Evolutionary conservation across 257 asterid genomes (phyloP).

Genomic region (Scutellaria baicalensis): DNA sequence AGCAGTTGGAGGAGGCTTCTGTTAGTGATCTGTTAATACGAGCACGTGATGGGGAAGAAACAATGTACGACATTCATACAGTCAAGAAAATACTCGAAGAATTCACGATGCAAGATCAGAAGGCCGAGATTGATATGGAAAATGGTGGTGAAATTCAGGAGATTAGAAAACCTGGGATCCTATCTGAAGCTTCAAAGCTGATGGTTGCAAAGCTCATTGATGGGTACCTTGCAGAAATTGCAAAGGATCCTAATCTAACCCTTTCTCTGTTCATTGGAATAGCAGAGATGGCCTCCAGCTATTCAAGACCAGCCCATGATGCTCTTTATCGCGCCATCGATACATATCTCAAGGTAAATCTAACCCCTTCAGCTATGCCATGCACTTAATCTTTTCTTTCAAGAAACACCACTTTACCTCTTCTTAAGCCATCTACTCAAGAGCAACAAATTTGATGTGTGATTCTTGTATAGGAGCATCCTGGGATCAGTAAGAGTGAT

Average conservation of each 20-base stretch:
- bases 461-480: conserved; percentile 53
- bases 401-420: too few relatives aligned
- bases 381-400: not conserved
- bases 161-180: conserved; percentile 63
- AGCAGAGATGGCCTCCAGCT: conserved; percentile 70
- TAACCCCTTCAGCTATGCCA: not conserved
- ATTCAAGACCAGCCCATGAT: conserved; percentile 74
- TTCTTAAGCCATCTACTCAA: too few relatives aligned
- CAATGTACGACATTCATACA: conserved; percentile 43
- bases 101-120: conserved; percentile 49
- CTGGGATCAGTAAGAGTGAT: conserved; percentile 79
- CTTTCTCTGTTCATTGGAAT: conserved; percentile 48
- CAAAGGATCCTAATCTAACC: conserved; percentile 72
- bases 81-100: conserved; percentile 66
- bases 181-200: conserved; percentile 93
- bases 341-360: conserved; percentile 69
- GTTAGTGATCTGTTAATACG: conserved; percentile 69
- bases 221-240: conserved; percentile 77
- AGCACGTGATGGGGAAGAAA: conserved; percentile 44
- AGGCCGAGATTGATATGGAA: conserved; percentile 32
- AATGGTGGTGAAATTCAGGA: conserved; percentile 58
- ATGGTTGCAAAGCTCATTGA: conserved; percentile 93
- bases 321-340: conserved; percentile 83
- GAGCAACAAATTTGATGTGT: not conserved
- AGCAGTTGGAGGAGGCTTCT: conserved; percentile 86